Percentiles rank a stretch among this genome's conserved stretches.
Evolutionary conservation across 495 filamentous ascomycete genomes (phyloP).

Genomic region (Penicillium waksmanii): DNA sequence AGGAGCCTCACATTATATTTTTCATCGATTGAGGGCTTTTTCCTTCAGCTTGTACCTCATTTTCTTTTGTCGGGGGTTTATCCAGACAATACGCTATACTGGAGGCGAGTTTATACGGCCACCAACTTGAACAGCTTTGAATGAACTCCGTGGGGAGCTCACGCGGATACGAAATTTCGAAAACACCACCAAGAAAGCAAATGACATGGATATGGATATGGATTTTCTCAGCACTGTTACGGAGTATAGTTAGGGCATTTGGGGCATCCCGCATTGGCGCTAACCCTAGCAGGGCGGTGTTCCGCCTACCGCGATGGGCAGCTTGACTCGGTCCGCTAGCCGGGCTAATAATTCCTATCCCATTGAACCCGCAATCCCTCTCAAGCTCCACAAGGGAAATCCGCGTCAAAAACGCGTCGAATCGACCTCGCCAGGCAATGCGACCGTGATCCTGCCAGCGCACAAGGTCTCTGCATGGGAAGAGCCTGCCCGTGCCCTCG

Average conservation of each 20-base stretch:
- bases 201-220: no score
- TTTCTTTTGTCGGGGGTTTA: no score
- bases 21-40: no score
- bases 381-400: conserved; percentile 22
- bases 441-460: conserved; percentile 11
- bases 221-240: no score
- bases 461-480: conserved; percentile 16
- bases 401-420: conserved; percentile 21
- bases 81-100: no score
- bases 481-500: conserved; percentile 17
- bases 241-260: conserved; percentile 21
- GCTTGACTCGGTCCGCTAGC: conserved; percentile 21
- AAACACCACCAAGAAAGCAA: no score
- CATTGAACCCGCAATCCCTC: conserved; percentile 15
- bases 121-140: no score
- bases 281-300: conserved; percentile 29
- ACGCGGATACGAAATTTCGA: no score
- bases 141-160: no score
- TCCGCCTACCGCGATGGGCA: conserved; percentile 31
- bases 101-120: no score
- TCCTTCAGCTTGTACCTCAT: no score
- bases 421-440: conserved; percentile 11
- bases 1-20: no score
- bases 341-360: conserved; percentile 23
- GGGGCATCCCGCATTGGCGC: conserved; percentile 12